Evolutionary conservation across 306 rosid genomes (phyloP), one percentile per base, ranked within the genome.

Genomic region (Carpinus viminea): DNA sequence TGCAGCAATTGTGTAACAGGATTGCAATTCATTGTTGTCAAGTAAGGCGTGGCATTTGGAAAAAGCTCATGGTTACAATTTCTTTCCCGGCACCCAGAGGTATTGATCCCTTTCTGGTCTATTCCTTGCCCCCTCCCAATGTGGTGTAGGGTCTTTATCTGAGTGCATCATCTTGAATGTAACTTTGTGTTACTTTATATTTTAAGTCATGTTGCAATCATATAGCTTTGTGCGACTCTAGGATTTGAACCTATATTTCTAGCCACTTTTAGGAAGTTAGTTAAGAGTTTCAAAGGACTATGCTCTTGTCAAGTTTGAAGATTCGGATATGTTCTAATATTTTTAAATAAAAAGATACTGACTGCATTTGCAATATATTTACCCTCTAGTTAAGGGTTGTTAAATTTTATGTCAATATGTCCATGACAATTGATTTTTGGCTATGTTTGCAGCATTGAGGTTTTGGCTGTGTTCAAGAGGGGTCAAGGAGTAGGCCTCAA

Each of bases 1-100:
- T 68, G 70, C 64, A 68, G 41, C 47, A 74, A 60, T 74, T 66
- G 82, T 75, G 69, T 74, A 62, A 82, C 86, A 91, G 98, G 97
- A 93, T 86, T 93, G 98, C 87, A 86, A 88, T 77, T 83, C 86
- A 70, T 87, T 93, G 79, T 84, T 90, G 87, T 90, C 97, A 52
- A 76, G 81, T 73, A 91, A 93, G 73, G 89, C 83, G 18, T 93
- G 98, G 97, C 61, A 81, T 79, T 88, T 93, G 91, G 92, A 88
- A 56, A 93, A 93, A 82, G 97, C 97, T 74, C 97, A 88, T 70
- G 97, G 92, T 76, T 93, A 86, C 80, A 93, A 93, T 77, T 93
- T 93, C 80, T 91, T 90, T 79, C 98, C 98, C 12, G 98, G 92
- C 74, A 91, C 97, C 71, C 92, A 87, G 76, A 93, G 97, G 98